These are phyloP conservation scores for Fraxinus anomala DNA, from an alignment of 257 asterid genomes.

Conservation along the genomic window DNA sequence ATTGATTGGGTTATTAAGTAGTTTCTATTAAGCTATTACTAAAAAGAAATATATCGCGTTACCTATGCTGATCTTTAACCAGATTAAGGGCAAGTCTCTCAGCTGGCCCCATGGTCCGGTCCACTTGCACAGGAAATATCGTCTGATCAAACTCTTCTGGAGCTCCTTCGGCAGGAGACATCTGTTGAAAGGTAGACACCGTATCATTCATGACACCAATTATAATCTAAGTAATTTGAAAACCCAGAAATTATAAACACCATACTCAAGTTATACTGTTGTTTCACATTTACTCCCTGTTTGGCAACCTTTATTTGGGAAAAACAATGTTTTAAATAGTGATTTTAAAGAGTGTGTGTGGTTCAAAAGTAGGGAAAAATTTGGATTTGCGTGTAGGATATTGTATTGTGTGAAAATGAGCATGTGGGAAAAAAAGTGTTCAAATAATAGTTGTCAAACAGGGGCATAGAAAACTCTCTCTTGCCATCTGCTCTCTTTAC, in stretches of 20 bases:
- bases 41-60: constrained; percentile 12
- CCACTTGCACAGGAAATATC: constrained; percentile 66
- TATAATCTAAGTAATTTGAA: constrained; percentile 7
- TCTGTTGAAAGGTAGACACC: constrained; percentile 43
- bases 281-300: too few species aligned
- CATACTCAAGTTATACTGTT: too few species aligned
- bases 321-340: too few species aligned
- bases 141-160: constrained; percentile 98
- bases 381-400: too few species aligned
- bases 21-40: not conserved
- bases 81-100: constrained; percentile 70
- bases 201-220: constrained; percentile 8
- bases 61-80: constrained; percentile 92
- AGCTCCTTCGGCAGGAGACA: constrained; percentile 84
- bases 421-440: too few species aligned
- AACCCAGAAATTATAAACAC: constrained; percentile 14
- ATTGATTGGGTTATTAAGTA: not conserved
- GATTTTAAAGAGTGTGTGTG: too few species aligned
- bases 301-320: too few species aligned
- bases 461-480: not conserved
- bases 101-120: constrained; percentile 55
- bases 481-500: not conserved
- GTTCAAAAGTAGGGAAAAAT: too few species aligned
- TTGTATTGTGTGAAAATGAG: too few species aligned
- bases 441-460: too few species aligned